These are phyloP conservation scores for Alternaria ethzedia DNA, from an alignment of 2,329 filamentous ascomycete species.

Conservation along the genomic window DNA sequence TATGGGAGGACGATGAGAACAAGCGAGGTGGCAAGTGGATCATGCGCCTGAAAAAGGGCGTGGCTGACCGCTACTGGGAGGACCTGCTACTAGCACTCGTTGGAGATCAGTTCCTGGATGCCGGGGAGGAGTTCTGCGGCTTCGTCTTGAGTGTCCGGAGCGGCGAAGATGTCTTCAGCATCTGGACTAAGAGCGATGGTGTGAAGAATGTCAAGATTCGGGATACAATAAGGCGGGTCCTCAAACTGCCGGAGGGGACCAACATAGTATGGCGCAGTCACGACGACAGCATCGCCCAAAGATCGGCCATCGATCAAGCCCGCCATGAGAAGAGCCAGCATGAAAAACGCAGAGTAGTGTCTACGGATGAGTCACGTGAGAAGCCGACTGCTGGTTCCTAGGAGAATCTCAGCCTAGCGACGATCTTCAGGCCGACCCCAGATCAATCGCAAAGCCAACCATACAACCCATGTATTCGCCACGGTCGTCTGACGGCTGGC, in stretches of 20 bases:
- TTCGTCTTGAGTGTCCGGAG: constrained; percentile 93
- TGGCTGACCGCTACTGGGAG: constrained; percentile 97
- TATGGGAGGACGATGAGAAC: constrained; percentile 99
- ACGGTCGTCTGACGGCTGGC: not conserved
- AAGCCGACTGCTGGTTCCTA: constrained; percentile 38
- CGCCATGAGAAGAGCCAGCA: constrained; percentile 77
- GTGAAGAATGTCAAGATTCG: constrained; percentile 95
- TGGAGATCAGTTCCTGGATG: constrained; percentile 92
- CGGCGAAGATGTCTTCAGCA: constrained; percentile 95
- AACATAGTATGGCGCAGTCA: constrained; percentile 95
- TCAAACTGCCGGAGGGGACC: constrained; percentile 86
- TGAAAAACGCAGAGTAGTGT: constrained; percentile 53
- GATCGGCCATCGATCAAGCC: constrained; percentile 87
- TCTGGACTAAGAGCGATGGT: constrained; percentile 95
- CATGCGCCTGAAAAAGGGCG: constrained; percentile 93
- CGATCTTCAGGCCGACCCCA: not conserved
- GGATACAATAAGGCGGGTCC: constrained; percentile 92
- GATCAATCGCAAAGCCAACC: not conserved
- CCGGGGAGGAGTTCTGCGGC: constrained; percentile 91
- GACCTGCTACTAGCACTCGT: constrained; percentile 88
- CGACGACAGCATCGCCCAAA: constrained; percentile 92
- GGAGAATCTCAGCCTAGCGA: constrained; percentile 3
- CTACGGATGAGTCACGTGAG: constrained; percentile 44
- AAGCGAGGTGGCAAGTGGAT: constrained; percentile 98
- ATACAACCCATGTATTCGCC: not conserved